phyloP scores from a whole-genome alignment of 345 rosid species.

The Barbarea vulgaris region DNA sequence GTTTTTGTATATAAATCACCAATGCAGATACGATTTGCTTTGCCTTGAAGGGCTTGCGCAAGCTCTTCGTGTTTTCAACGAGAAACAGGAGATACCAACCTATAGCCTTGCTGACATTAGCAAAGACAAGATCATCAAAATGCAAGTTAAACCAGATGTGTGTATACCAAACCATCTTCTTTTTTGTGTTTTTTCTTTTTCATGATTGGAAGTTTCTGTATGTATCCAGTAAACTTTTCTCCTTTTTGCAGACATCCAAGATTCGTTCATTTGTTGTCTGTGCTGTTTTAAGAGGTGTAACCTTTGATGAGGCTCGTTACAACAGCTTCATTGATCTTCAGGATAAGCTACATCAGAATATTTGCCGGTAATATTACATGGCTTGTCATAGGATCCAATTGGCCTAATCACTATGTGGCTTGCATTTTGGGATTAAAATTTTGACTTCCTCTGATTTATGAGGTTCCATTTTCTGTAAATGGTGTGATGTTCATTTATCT shows the following conservation, averaged over 20 bases:
- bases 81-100: slow-evolving; percentile 60
- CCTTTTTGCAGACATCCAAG: slow-evolving; percentile 57
- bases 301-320: slow-evolving; percentile 81
- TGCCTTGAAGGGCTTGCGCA: slow-evolving; percentile 97
- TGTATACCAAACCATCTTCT: slow-evolving; percentile 14
- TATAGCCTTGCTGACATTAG: slow-evolving; percentile 50
- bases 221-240: not conserved
- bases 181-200: not conserved
- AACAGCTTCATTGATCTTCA: slow-evolving; percentile 97
- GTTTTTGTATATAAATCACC: not conserved
- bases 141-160: slow-evolving; percentile 81
- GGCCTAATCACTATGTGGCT: not conserved
- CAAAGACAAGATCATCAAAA: slow-evolving; percentile 58
- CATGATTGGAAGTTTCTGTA: slow-evolving; percentile 1
- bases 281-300: slow-evolving; percentile 85
- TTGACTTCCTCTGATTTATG: not conserved
- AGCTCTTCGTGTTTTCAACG: slow-evolving; percentile 82
- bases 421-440: not conserved
- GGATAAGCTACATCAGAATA: slow-evolving; percentile 94
- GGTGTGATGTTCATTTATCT: not conserved
- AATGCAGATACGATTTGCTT: slow-evolving; percentile 82
- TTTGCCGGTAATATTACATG: slow-evolving; percentile 68
- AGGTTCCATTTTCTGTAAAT: not conserved
- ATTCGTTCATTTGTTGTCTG: slow-evolving; percentile 76
- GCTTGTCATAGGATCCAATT: not conserved